Conservation (phyloP, 2,329 filamentous ascomycete genomes). For the Diatrype stigma region DNA sequence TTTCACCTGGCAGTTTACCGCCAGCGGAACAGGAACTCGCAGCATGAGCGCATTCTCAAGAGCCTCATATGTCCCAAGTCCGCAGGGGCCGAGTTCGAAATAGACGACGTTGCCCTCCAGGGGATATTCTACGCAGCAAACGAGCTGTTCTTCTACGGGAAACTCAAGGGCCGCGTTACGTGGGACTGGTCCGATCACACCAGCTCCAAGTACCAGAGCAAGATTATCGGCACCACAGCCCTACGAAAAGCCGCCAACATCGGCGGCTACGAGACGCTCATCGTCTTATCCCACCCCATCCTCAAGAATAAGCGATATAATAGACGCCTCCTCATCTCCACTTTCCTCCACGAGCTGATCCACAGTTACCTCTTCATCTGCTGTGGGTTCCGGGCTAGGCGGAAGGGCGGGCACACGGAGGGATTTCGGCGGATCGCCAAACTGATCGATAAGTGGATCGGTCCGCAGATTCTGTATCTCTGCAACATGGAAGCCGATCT, state of each 20-base stretch:
- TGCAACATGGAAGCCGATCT: slow-evolving; percentile 60
- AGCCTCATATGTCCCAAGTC: slow-evolving; percentile 51
- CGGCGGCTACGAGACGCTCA: slow-evolving; percentile 58
- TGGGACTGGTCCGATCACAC: slow-evolving; percentile 68
- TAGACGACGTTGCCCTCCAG: slow-evolving; percentile 54
- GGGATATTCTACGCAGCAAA: slow-evolving; percentile 59
- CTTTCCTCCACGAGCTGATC: slow-evolving; percentile 63
- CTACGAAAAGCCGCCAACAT: slow-evolving; percentile 42
- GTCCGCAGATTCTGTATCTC: slow-evolving; percentile 49
- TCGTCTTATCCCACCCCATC: slow-evolving; percentile 57
- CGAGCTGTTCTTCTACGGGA: slow-evolving; percentile 58
- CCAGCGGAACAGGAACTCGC: slow-evolving; percentile 44
- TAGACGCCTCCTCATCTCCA: slow-evolving; percentile 57
- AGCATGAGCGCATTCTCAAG: slow-evolving; percentile 54
- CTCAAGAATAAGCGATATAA: slow-evolving; percentile 54
- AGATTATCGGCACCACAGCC: slow-evolving; percentile 60
- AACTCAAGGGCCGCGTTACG: slow-evolving; percentile 51
- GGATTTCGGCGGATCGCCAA: slow-evolving; percentile 57
- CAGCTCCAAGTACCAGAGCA: slow-evolving; percentile 48
- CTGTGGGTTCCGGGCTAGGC: slow-evolving; percentile 54
- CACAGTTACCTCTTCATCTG: slow-evolving; percentile 63
- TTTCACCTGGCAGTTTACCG: slow-evolving; percentile 41
- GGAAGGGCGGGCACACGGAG: slow-evolving; percentile 55
- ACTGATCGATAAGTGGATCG: slow-evolving; percentile 59
- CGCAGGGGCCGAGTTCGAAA: slow-evolving; percentile 41